Evolutionary conservation across 495 filamentous ascomycete genomes (phyloP), one percentile per base, ranked within the genome.

Genomic region (Bathelium albidoporum): DNA sequence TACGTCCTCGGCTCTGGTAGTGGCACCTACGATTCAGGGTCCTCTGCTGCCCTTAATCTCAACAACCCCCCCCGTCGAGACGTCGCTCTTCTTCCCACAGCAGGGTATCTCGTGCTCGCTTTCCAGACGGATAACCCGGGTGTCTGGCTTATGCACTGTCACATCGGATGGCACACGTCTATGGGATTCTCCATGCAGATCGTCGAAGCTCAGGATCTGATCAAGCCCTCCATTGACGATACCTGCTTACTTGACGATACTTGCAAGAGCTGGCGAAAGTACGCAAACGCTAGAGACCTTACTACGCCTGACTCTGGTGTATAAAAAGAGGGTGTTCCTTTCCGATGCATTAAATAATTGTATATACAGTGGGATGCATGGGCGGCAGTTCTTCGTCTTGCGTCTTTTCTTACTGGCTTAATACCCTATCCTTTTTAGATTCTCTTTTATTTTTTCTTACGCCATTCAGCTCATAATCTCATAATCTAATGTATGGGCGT

Each of bases 121-220:
- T 73, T 68, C 60, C 28, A 59, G 32, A 68, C 67, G 12, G 69
- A 71, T 59, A 73, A 73, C 59, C 72, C 72, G n/a, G 72, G 72
- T 62, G 64, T 65, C 20, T 71, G 71, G 71, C 63, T 72, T 7
- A 61, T 73, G 62, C 72, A 73, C 58, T 72, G 71, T 64, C 71
- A 73, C 59, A 72, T 73, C 41, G 73, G 69, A 53, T 73, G 71
- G 70, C 70, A 73, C 39, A 60, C 64, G 16, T 34, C 62, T 32
- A 72, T 74, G 74, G 73, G 71, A 20, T 72, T 74, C 61, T 69
- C 74, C 32, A 67, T 76, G 61, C 73, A 76, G 68, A 67, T 75
- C 62, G 53, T 75, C 32, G 73, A 76, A 64, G 58, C 49, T 24
- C 62, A 68, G 64, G 59, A 61, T 22, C 60, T 60, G 32, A 74